Evolutionary conservation across 2,329 filamentous ascomycete genomes (phyloP), one percentile per base, ranked within the genome.

Genomic region (Cryphonectria carpinicola): DNA sequence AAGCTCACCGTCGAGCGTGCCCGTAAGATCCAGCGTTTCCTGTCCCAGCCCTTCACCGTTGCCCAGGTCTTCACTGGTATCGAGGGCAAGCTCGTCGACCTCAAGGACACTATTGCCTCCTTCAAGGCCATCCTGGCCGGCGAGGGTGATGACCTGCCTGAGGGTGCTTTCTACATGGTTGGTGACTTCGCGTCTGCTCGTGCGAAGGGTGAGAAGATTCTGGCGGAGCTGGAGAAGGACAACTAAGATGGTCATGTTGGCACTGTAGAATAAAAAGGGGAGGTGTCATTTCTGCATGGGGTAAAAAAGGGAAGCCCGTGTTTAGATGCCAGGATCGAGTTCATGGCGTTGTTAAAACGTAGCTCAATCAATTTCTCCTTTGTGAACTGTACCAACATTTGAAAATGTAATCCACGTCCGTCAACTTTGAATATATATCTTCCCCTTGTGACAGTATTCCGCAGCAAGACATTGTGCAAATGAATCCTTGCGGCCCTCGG

Each of bases 1-100:
- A 98, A 99, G 92, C 91, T 99, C 81, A 98, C 96, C 79, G 96
- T 99, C 89, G 96, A 99, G 92, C 96, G 96, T 91, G 96, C 96
- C 85, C 95, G 96, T 89, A 98, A 98, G 91, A 92, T 99, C 83
- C 96, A 99, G 90, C 93, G 95, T 92, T 99, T 99, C 94, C 89
- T 99, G 89, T 93, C 90, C 85, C 96, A 99, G 90, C 96, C 96
- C 82, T 99, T 99, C 91, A 96, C 96, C 79, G 96, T 91, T 74
- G 89, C 76, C 77, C 87, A 90, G 81, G 89, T 95, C 80, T 95
- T 95, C 90, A 95, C 92, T 85, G 89, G 89, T 86, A 98, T 98
- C 83, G 93, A 98, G 92, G 96, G 96, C 85, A 90, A 90, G 85
- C 93, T 99, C 78, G 96, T 99, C 80, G 94, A 98, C 85, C 89